These are phyloP conservation scores for Diutina catenulata DNA, from an alignment of 1,139 yeast genomes.

Conservation along the genomic window DNA sequence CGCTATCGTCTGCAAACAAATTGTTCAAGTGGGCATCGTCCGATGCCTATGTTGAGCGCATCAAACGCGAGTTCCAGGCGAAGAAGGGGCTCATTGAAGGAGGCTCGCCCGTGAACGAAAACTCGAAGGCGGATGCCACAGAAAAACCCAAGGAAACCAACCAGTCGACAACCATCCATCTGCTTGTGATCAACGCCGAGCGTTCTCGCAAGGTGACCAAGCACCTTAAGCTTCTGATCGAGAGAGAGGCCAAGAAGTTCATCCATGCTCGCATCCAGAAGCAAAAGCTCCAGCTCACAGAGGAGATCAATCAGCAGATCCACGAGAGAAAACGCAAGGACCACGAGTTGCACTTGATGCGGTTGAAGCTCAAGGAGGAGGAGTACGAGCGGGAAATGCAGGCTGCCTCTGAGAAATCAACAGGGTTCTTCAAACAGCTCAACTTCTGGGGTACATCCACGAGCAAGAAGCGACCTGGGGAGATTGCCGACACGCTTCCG, in stretches of 20 bases:
- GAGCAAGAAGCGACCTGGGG: background rate
- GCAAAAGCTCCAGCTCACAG: conserved; percentile 10
- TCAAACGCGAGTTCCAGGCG: background rate
- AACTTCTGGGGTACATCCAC: conserved; percentile 1
- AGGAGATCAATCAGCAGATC: conserved; percentile 26
- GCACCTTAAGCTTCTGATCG: background rate
- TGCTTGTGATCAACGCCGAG: background rate
- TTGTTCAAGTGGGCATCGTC: conserved; percentile 4
- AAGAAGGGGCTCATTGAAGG: background rate
- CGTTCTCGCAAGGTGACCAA: background rate
- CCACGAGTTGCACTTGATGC: conserved; percentile 26
- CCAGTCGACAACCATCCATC: too few species aligned
- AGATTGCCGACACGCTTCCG: background rate
- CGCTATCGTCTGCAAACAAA: conserved; percentile 5
- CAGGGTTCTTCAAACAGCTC: conserved; percentile 4
- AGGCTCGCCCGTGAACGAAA: background rate
- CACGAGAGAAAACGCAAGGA: conserved; percentile 30
- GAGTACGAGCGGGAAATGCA: conserved; percentile 24
- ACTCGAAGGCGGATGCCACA: background rate
- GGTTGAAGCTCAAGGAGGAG: conserved; percentile 28
- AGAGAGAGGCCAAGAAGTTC: background rate
- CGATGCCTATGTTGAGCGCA: conserved; percentile 1
- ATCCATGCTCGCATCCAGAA: background rate
- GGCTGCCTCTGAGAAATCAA: too few species aligned
- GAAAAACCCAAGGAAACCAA: background rate